phyloP scores from a whole-genome alignment of 345 rosid genomes.

The Camelina hispida region DNA sequence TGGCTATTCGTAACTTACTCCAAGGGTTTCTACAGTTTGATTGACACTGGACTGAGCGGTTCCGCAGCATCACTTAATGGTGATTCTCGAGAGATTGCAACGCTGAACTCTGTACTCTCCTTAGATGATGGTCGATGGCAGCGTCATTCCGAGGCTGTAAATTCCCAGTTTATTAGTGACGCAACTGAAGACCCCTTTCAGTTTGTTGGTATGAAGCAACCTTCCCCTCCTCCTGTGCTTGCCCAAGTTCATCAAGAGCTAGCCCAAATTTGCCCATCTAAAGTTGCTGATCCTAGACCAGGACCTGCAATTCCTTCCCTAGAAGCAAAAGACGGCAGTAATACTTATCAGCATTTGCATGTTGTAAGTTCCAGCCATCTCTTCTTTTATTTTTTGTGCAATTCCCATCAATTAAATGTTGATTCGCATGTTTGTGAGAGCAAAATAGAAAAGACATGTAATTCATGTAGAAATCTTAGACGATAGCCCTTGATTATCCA shows the following conservation, averaged over 20 bases:
- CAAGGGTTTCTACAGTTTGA: slow-evolving; percentile 39
- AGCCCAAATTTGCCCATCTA: slow-evolving; percentile 81
- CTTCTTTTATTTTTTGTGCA: neutral
- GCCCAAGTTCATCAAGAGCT: slow-evolving; percentile 70
- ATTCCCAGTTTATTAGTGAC: slow-evolving; percentile 54
- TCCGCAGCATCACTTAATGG: slow-evolving; percentile 51
- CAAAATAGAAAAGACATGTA: slow-evolving; percentile 8
- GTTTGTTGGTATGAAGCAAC: slow-evolving; percentile 78
- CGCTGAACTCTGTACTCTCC: slow-evolving; percentile 85
- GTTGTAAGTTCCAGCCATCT: slow-evolving; percentile 59
- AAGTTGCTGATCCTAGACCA: slow-evolving; percentile 99
- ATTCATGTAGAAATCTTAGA: too few species aligned
- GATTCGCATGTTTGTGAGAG: too few species aligned
- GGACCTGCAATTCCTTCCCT: slow-evolving; percentile 80
- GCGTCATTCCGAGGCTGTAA: slow-evolving; percentile 53
- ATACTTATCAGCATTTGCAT: slow-evolving; percentile 79
- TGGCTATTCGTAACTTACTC: slow-evolving; percentile 40
- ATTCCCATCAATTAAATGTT: too few species aligned
- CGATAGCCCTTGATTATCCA: neutral
- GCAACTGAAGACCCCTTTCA: slow-evolving; percentile 81
- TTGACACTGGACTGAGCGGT: slow-evolving; percentile 55
- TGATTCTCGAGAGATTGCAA: slow-evolving; percentile 48
- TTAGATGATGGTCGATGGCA: slow-evolving; percentile 94
- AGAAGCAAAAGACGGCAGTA: slow-evolving; percentile 56
- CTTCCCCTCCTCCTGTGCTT: slow-evolving; percentile 94